These are phyloP conservation scores for Lipomyces lipofer DNA, from an alignment of 805 yeast species.

Conservation along the genomic window DNA sequence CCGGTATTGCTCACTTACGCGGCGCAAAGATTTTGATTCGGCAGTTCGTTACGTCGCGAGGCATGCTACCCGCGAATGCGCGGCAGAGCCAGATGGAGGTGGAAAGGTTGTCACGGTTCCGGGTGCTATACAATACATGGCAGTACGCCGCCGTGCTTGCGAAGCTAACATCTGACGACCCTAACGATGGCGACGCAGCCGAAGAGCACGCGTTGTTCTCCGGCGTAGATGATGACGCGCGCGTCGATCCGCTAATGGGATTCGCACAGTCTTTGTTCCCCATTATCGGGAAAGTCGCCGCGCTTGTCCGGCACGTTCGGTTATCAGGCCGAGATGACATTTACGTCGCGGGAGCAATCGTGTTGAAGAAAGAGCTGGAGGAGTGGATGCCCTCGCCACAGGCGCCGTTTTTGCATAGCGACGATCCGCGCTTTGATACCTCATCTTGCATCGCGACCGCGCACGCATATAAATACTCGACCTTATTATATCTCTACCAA, in stretches of 20 bases:
- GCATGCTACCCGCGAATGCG: constrained; percentile 7
- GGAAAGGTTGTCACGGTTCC: constrained; percentile 40
- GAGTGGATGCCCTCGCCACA: constrained; percentile 55
- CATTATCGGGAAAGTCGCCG: constrained; percentile 63
- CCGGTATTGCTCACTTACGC: constrained; percentile 67
- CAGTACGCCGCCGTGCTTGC: constrained; percentile 67
- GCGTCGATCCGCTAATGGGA: constrained; percentile 66
- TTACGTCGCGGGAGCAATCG: constrained; percentile 53
- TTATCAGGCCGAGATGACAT: constrained; percentile 34
- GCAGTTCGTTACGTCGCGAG: constrained; percentile 24
- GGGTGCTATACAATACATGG: constrained; percentile 63
- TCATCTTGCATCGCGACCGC: constrained; percentile 67
- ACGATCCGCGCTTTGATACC: constrained; percentile 55
- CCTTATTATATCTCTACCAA: constrained; percentile 62
- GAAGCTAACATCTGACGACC: constrained; percentile 56
- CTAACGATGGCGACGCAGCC: constrained; percentile 39
- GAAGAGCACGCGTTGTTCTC: constrained; percentile 21
- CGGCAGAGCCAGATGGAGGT: constrained; percentile 15
- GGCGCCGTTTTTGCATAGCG: constrained; percentile 41
- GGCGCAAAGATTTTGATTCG: constrained; percentile 63
- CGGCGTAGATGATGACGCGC: constrained; percentile 21
- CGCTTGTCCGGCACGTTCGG: constrained; percentile 53
- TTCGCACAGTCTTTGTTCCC: constrained; percentile 66
- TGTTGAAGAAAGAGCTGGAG: constrained; percentile 53
- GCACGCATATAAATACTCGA: constrained; percentile 64